Base-by-base conservation (phyloP, 495 filamentous ascomycete genomes). In the Staphylotrichum longicolle region DNA sequence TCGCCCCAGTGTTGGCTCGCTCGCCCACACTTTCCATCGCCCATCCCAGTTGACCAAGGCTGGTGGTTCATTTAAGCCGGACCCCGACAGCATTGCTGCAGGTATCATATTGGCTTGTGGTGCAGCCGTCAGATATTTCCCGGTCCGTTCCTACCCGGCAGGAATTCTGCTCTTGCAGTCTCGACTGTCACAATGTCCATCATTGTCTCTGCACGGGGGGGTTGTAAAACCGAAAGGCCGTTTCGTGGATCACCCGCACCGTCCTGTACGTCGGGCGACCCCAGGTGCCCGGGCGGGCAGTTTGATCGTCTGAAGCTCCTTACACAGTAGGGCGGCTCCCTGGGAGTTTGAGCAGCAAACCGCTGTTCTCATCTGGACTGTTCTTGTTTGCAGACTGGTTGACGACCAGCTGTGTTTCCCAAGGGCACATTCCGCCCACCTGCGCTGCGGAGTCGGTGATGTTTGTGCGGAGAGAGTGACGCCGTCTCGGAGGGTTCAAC, bases 121-220 rank as follows among this genome's bases (percentile, higher is more conserved):
- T 66, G 60, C 63, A 55, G 60, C 58, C 59, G 48, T 59, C 44
- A 57, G 39, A 45, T 63, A 32, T 50, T 49, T 45, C 51, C 49
- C 58, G 56, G 56, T 54, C 60, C 54, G 60, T 46, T 32, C 39
- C 47, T 44, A 27, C 40, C 52, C 53, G 44, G 48, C 40, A 15
- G n/a, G n/a, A 41, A 44, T 15, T 47, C 56, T 46, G 6, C 53
- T 55, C 20, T 33, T 8, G 37, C 37, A 8, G 51, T 15, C 5
- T 40, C 51, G 15, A 54, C 20, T 27, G 20, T 27, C 20, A 27
- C 20, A 37, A 20, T 9, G 37, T 37, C n/a, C 37, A 42, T 42
- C 11, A 44, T 33, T 39, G 20, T 33, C 32, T 33, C 39, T 39
- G 53, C 53, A 42, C 33, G n/a, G 10, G 30, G 30, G 20, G 20